A percentile compares a stretch with the other conserved stretches of the same genome.
Conservation (phyloP, 495 filamentous ascomycete species). For the Niebla homalea region DNA sequence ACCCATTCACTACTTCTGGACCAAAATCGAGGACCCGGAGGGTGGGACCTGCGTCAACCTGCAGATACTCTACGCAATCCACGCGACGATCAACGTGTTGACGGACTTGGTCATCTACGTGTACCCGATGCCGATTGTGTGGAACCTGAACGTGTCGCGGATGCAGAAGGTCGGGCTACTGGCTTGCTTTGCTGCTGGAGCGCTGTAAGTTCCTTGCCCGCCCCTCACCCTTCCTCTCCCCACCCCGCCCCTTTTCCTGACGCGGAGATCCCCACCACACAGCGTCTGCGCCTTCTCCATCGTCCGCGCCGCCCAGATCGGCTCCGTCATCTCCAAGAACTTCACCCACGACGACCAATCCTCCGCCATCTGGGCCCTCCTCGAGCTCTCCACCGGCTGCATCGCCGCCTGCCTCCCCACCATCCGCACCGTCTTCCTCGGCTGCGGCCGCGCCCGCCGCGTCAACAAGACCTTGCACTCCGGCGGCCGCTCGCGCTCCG, state of each 20-base stretch:
- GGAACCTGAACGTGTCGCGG: too few species aligned
- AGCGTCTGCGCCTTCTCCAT: neutral
- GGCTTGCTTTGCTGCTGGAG: too few species aligned
- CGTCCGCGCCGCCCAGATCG: neutral
- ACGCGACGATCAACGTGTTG: neutral
- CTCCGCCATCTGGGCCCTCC: conserved; percentile 1
- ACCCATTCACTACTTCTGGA: conserved; percentile 5
- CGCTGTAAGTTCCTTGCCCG: too few species aligned
- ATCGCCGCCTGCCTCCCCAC: conserved; percentile 10
- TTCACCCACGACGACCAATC: neutral
- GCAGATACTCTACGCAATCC: neutral
- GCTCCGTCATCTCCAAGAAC: neutral
- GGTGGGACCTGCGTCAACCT: neutral
- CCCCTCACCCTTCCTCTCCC: too few species aligned
- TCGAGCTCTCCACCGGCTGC: conserved; percentile 1
- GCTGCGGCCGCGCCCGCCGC: neutral
- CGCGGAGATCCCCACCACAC: neutral
- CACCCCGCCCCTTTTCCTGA: neutral
- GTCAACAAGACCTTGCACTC: too few species aligned
- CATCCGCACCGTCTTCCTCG: conserved; percentile 1
- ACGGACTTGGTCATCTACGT: too few species aligned
- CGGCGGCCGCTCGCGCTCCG: too few species aligned
- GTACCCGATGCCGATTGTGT: too few species aligned
- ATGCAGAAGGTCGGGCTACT: too few species aligned
- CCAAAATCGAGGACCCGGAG: neutral